Percentiles rank a stretch among this genome's conserved stretches.
Evolutionary conservation across 148 eudicot genomes (phyloP).

Genomic region (Rhododendron griersonianum): DNA sequence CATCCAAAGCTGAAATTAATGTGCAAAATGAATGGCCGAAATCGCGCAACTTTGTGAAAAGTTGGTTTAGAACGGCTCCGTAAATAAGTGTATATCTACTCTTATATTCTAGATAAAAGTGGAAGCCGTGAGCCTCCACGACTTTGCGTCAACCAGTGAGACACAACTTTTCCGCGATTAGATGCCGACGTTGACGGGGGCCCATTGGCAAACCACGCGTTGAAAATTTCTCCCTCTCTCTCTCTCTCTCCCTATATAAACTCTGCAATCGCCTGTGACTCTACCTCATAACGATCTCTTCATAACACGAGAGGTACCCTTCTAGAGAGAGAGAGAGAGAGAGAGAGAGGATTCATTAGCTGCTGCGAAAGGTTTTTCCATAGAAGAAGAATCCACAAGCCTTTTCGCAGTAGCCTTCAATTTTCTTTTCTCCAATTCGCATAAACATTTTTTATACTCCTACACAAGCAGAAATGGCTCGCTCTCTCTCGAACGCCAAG

Average conservation of each 20-base stretch:
- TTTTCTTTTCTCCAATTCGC: not conserved
- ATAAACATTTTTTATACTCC: not conserved
- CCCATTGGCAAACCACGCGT: not conserved
- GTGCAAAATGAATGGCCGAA: no score
- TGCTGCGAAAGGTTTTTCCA: constrained; percentile 14
- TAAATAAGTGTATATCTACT: no score
- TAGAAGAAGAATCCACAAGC: not conserved
- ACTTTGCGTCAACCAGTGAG: not conserved
- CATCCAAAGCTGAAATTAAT: no score
- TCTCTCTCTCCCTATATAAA: constrained; percentile 14
- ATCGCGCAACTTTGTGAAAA: no score
- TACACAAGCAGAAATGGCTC: constrained; percentile 35
- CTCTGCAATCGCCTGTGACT: not conserved
- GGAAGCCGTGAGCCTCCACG: not conserved
- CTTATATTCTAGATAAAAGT: not conserved
- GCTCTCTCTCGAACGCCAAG: constrained; percentile 56
- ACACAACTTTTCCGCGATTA: not conserved
- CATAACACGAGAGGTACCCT: not conserved
- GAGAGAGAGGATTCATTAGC: not conserved
- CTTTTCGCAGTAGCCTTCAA: constrained; percentile 12
- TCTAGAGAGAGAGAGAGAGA: not conserved
- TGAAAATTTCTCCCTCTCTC: not conserved
- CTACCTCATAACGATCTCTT: not conserved
- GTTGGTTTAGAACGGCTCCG: no score
- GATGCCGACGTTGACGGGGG: constrained; percentile 21